Base-by-base conservation (phyloP, 1,139 yeast species). In the Yamadazyma aaseri region DNA sequence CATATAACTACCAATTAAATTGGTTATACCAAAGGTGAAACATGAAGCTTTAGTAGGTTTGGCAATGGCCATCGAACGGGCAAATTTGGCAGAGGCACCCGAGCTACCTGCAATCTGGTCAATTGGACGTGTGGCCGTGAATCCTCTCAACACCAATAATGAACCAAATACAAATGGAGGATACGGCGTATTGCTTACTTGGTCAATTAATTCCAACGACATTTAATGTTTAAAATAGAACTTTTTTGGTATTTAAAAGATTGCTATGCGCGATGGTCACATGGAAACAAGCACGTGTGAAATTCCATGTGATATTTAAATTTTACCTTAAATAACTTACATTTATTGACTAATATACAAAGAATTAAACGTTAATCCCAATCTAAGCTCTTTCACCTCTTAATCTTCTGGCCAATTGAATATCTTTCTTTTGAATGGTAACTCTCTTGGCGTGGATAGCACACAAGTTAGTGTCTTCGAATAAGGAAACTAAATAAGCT, bases 371-470 rank as follows among this genome's bases (percentile, higher is more conserved):
- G 13, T 29, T 21, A 22, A 34, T 18, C 29, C 35, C 33, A 34
- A 43, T 49, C 50, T 76, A 81, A 55, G 86, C 76, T 80, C 92
- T 82, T 75, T 83, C 97, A 69, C 97, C 97, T 78, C 97, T 89
- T 68, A 90, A 84, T 83, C 97, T 92, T 81, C 97, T 89, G 53
- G 97, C 97, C 66, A 90, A 84, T 73, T 89, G 96, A 70, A 90
- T 89, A 71, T 90, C 97, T 83, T 90, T 90, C 95, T 90, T 92
- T 78, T 90, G 97, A 71, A 90, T 90, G 53, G 97, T 90, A 61
- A 90, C 97, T 80, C 97, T 86, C 90, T 90, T 90, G 63, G 97
- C 97, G 78, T 90, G 97, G 60, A 92, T 87, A 57, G 97, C 97
- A 75, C 97, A 92, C 76, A 90, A 81, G 82, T 90, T 90, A 56